Conservation (phyloP, 176 grass and related monocot genomes). For the Secale cereale region DNA sequence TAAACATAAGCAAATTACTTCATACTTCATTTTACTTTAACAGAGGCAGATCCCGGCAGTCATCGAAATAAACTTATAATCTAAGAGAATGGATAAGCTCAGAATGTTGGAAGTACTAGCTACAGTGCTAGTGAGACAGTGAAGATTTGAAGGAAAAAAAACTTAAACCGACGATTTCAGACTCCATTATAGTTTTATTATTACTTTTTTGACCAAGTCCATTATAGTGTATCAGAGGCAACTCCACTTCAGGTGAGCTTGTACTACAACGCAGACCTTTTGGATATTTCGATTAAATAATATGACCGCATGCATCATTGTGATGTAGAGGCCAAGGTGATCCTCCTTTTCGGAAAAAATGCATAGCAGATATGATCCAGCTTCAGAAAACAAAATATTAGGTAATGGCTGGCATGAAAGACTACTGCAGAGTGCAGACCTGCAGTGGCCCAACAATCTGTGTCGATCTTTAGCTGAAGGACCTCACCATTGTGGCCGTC, state of each 20-base stretch:
- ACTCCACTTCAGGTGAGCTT: no score
- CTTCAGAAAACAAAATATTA: no score
- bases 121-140: not conserved
- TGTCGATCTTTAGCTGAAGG: not conserved
- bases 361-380: not conserved
- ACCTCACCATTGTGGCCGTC: conserved; percentile 16
- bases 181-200: not conserved
- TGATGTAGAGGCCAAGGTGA: no score
- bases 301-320: no score
- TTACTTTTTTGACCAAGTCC: not conserved
- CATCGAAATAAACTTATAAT: not conserved
- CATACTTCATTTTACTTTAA: not conserved
- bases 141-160: not conserved
- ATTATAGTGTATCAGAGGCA: not conserved
- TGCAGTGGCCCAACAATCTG: not conserved
- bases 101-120: not conserved
- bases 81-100: not conserved
- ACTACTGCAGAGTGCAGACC: no score
- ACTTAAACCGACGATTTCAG: not conserved
- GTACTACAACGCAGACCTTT: no score
- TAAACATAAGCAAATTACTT: no score
- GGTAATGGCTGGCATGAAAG: no score
- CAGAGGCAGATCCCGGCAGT: not conserved
- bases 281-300: no score
- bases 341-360: no score